Conservation (phyloP, 2,329 filamentous ascomycete genomes). For the Thermomyces lanuginosus region DNA sequence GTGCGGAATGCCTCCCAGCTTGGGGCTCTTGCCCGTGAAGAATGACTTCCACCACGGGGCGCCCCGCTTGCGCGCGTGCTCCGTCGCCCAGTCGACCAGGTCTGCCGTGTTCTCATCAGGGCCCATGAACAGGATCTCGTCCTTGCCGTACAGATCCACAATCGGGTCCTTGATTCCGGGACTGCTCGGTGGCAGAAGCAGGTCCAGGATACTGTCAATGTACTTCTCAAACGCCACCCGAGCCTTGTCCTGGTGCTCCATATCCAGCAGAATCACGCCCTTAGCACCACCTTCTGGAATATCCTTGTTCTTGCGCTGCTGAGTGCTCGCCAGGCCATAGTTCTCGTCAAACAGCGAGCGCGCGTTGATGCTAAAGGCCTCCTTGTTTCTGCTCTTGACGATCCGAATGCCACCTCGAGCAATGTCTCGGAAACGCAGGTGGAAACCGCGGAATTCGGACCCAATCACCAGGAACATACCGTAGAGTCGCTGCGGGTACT, state of each 20-base stretch:
- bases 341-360: slow-evolving; percentile 97
- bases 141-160: slow-evolving; percentile 82
- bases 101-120: slow-evolving; percentile 98
- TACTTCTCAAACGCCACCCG: slow-evolving; percentile 96
- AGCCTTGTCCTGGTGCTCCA: slow-evolving; percentile 84
- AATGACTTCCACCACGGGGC: slow-evolving; percentile 99
- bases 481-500: slow-evolving; percentile 86
- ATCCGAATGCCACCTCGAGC: slow-evolving; percentile 94
- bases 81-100: slow-evolving; percentile 95
- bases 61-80: slow-evolving; percentile 71
- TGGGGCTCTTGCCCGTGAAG: slow-evolving; percentile 97
- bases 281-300: slow-evolving; percentile 97
- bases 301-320: slow-evolving; percentile 99
- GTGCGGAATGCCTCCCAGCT: slow-evolving; percentile 89
- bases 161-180: slow-evolving; percentile 98
- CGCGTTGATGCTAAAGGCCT: slow-evolving; percentile 91
- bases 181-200: slow-evolving; percentile 73
- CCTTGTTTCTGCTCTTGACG: slow-evolving; percentile 91
- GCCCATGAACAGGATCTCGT: slow-evolving; percentile 97
- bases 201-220: slow-evolving; percentile 94
- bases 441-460: slow-evolving; percentile 91
- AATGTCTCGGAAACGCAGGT: slow-evolving; percentile 93
- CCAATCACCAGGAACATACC: slow-evolving; percentile 99
- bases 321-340: slow-evolving; percentile 93
- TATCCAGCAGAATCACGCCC: slow-evolving; percentile 87